Evolutionary conservation across 1,139 yeast genomes (phyloP).

Genomic region (Petasospora rhodanensis): DNA sequence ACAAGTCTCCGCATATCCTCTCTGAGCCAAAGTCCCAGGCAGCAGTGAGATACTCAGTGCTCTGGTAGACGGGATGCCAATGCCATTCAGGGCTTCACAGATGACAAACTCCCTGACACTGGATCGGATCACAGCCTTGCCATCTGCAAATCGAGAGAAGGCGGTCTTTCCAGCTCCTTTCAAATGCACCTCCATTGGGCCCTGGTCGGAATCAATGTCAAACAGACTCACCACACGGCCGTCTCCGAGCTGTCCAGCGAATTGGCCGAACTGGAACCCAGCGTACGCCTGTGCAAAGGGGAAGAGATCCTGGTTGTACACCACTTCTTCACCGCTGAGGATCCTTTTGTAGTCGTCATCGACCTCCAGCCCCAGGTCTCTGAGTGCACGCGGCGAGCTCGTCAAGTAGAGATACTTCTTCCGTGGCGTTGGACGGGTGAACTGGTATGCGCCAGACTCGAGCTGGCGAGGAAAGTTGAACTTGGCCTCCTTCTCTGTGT

Average conservation of each 20-base stretch:
- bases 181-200: slow-evolving; percentile 62
- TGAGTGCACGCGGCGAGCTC: slow-evolving; percentile 57
- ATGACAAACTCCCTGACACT: slow-evolving; percentile 84
- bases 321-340: slow-evolving; percentile 56
- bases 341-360: slow-evolving; percentile 46
- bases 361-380: slow-evolving; percentile 52
- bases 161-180: slow-evolving; percentile 95
- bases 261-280: slow-evolving; percentile 93
- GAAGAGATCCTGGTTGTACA: slow-evolving; percentile 36
- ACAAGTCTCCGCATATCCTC: slow-evolving; percentile 72
- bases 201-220: slow-evolving; percentile 42
- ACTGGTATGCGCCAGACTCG: slow-evolving; percentile 64
- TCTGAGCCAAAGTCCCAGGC: slow-evolving; percentile 73
- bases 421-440: slow-evolving; percentile 60
- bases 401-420: slow-evolving; percentile 50
- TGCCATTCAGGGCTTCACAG: slow-evolving; percentile 73
- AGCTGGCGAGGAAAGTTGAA: slow-evolving; percentile 59
- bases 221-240: slow-evolving; percentile 85
- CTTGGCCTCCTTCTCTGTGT: slow-evolving; percentile 15
- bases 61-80: slow-evolving; percentile 84
- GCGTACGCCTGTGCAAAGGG: slow-evolving; percentile 94
- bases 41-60: slow-evolving; percentile 69
- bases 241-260: slow-evolving; percentile 97
- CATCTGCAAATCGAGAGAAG: slow-evolving; percentile 91
- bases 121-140: slow-evolving; percentile 87